Percentiles rank a stretch among this genome's conserved stretches.
These are phyloP conservation scores for Pseudogymnoascus pannorum DNA, from an alignment of 2,329 filamentous ascomycete species.

Conservation along the genomic window DNA sequence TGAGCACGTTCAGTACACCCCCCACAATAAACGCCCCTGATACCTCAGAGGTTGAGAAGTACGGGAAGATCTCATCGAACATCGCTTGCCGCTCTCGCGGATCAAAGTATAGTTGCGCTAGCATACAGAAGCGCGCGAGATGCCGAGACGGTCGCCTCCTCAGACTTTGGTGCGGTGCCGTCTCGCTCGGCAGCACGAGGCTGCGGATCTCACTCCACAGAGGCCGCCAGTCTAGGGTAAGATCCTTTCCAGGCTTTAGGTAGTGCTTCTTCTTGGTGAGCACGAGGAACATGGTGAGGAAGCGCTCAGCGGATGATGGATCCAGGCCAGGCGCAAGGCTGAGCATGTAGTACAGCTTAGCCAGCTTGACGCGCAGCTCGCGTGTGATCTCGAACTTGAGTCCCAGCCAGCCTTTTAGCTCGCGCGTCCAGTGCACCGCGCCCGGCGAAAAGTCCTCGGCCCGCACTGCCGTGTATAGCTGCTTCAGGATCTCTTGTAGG, in stretches of 20 bases:
- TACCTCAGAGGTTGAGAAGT: slow-evolving; percentile 88
- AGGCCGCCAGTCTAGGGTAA: slow-evolving; percentile 88
- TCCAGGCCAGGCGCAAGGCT: slow-evolving; percentile 86
- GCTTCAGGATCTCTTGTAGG: slow-evolving; percentile 80
- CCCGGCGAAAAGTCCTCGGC: slow-evolving; percentile 92
- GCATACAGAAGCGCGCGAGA: slow-evolving; percentile 81
- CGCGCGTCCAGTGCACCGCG: slow-evolving; percentile 92
- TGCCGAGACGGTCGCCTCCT: slow-evolving; percentile 52
- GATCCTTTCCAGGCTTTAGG: slow-evolving; percentile 78
- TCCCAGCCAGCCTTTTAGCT: slow-evolving; percentile 89
- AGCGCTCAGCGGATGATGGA: slow-evolving; percentile 72
- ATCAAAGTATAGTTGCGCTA: slow-evolving; percentile 88
- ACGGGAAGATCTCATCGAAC: slow-evolving; percentile 72
- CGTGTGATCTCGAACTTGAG: slow-evolving; percentile 96
- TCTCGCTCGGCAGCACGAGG: slow-evolving; percentile 80
- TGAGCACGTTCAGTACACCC: slow-evolving; percentile 74
- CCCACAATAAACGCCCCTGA: slow-evolving; percentile 91
- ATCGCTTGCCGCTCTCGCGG: slow-evolving; percentile 76
- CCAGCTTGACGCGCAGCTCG: slow-evolving; percentile 72
- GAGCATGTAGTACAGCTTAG: slow-evolving; percentile 91
- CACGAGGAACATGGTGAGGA: slow-evolving; percentile 92
- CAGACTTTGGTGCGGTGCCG: slow-evolving; percentile 54
- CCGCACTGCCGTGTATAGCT: slow-evolving; percentile 85
- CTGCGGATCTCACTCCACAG: slow-evolving; percentile 89
- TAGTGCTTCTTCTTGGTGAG: slow-evolving; percentile 97